phyloP scores from a whole-genome alignment of 139 green algal species.

The Marvania coccoides region DNA sequence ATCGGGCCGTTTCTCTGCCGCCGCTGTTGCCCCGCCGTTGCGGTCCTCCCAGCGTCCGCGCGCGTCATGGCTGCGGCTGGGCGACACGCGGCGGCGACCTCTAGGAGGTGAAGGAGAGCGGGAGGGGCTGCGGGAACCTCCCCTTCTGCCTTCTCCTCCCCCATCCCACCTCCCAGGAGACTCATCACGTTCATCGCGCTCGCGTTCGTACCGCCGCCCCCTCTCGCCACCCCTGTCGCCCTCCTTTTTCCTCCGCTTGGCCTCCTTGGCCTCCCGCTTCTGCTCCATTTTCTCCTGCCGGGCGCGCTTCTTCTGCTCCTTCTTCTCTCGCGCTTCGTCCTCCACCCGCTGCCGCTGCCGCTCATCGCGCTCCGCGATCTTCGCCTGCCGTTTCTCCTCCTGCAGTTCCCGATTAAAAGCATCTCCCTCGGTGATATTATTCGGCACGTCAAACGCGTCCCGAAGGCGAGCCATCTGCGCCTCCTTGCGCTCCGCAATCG shows the following conservation, averaged over 20 bases:
- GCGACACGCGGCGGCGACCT: not conserved
- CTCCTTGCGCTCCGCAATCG: slow-evolving; percentile 64
- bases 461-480: slow-evolving; percentile 75
- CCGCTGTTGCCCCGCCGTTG: not conserved
- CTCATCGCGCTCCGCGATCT: slow-evolving; percentile 30
- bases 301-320: slow-evolving; percentile 16
- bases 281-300: slow-evolving; percentile 1
- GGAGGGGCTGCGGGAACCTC: no score
- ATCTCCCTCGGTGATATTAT: slow-evolving; percentile 73
- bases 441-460: slow-evolving; percentile 50
- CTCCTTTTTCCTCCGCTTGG: not conserved
- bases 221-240: no score
- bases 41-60: not conserved
- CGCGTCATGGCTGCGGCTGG: not conserved
- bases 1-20: no score
- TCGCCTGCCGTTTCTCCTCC: slow-evolving; percentile 45
- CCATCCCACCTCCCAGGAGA: no score
- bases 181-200: no score
- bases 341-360: slow-evolving; percentile 23
- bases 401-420: slow-evolving; percentile 86
- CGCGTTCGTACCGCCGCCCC: no score
- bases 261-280: slow-evolving; percentile 1
- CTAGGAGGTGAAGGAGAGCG: no score
- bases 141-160: no score
- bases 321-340: slow-evolving; percentile 6